These are phyloP conservation scores for Fusarium sp. DNA, from an alignment of 2,329 filamentous ascomycete genomes.

Conservation along the genomic window DNA sequence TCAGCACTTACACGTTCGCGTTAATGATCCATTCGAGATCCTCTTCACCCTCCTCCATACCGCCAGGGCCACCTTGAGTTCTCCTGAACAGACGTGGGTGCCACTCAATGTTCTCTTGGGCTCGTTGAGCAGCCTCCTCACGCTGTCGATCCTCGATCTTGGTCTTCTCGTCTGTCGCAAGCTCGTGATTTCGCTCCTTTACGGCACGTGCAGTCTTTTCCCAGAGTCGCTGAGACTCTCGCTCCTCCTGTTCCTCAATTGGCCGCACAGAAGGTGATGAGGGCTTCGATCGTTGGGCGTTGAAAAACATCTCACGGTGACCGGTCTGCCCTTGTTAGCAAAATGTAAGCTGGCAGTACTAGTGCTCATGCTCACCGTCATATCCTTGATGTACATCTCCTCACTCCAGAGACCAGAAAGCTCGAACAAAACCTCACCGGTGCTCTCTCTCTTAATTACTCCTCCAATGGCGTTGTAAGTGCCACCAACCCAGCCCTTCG, in stretches of 20 bases:
- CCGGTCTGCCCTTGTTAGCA: slow-evolving; percentile 71
- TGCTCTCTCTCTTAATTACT: slow-evolving; percentile 86
- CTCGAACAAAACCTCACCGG: slow-evolving; percentile 89
- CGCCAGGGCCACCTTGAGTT: slow-evolving; percentile 77
- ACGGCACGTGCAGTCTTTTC: slow-evolving; percentile 83
- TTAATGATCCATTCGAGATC: slow-evolving; percentile 96
- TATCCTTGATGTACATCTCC: slow-evolving; percentile 91
- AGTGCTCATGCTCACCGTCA: slow-evolving; percentile 68
- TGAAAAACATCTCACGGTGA: slow-evolving; percentile 89
- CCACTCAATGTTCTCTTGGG: slow-evolving; percentile 86
- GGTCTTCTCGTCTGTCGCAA: slow-evolving; percentile 95
- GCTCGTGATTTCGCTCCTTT: slow-evolving; percentile 84
- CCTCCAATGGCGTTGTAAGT: slow-evolving; percentile 97
- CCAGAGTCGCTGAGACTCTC: slow-evolving; percentile 93
- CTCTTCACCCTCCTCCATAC: slow-evolving; percentile 83
- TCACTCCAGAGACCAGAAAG: slow-evolving; percentile 93
- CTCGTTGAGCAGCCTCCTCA: slow-evolving; percentile 84
- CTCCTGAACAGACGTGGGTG: slow-evolving; percentile 84
- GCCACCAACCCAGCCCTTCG: slow-evolving; percentile 95
- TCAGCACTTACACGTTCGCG: slow-evolving; percentile 76
- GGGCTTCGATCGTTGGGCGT: slow-evolving; percentile 82
- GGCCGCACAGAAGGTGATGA: slow-evolving; percentile 79
- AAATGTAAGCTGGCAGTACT: not conserved
- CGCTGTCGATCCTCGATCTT: slow-evolving; percentile 93
- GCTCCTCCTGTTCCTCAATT: slow-evolving; percentile 85